Conservation (phyloP, 805 yeast genomes). For the Geotrichum ghanense region DNA sequence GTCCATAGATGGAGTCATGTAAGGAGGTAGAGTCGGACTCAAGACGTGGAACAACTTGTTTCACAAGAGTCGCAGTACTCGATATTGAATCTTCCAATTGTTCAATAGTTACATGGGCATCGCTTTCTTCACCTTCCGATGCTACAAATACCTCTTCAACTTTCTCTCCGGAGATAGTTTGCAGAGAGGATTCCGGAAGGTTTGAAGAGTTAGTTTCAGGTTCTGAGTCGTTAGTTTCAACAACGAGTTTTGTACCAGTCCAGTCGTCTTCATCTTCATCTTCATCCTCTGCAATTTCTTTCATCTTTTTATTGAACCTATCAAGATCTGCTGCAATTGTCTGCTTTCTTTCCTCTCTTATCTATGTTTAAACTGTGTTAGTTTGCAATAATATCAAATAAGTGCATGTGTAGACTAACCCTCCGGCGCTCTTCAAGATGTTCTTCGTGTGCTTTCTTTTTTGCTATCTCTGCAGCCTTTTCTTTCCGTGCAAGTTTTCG, state of each 20-base stretch:
- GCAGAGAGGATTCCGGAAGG: conserved; percentile 29
- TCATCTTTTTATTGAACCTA: conserved; percentile 39
- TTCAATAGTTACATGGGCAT: conserved; percentile 25
- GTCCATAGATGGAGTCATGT: conserved; percentile 77
- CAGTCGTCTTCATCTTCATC: conserved; percentile 18
- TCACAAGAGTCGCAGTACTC: not conserved
- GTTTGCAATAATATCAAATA: too few species aligned
- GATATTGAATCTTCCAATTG: not conserved
- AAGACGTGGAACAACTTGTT: conserved; percentile 24
- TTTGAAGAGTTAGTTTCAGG: conserved; percentile 18
- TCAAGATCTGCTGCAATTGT: conserved; percentile 54
- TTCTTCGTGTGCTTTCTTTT: conserved; percentile 65
- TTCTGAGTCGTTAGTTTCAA: conserved; percentile 1
- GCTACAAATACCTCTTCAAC: conserved; percentile 37
- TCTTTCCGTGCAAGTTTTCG: conserved; percentile 82
- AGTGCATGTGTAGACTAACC: conserved; percentile 18
- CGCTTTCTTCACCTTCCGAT: conserved; percentile 30
- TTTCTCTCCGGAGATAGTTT: conserved; percentile 29
- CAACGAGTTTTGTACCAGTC: conserved; percentile 16
- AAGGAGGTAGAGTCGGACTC: conserved; percentile 55
- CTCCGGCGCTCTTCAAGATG: conserved; percentile 66
- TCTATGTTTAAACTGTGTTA: conserved; percentile 5
- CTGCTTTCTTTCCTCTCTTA: conserved; percentile 59
- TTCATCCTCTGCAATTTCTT: conserved; percentile 24
- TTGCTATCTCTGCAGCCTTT: conserved; percentile 63